These are phyloP conservation scores for Pseudogymnoascus sp. DNA, from an alignment of 2,329 filamentous ascomycete species.

Conservation along the genomic window DNA sequence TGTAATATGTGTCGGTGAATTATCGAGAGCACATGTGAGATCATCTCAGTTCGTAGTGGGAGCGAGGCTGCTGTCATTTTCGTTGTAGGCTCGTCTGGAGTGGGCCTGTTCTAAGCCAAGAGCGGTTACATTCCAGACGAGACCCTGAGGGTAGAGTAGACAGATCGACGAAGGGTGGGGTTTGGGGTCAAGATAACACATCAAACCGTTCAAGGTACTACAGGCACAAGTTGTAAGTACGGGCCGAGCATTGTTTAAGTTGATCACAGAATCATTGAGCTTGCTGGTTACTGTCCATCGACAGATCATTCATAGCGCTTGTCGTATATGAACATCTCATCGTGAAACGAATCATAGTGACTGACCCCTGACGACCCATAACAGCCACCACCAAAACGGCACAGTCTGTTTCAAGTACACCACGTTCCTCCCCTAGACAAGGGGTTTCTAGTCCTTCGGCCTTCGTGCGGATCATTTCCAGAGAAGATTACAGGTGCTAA, in stretches of 20 bases:
- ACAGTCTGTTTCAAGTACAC: slow-evolving; percentile 8
- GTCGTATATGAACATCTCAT: not conserved
- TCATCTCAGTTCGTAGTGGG: not conserved
- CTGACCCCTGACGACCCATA: slow-evolving; percentile 2
- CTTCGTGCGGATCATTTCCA: not conserved
- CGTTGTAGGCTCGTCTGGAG: not conserved
- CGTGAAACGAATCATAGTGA: not conserved
- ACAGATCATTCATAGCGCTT: not conserved
- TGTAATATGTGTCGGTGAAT: not conserved
- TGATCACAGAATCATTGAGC: not conserved
- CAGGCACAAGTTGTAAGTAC: not conserved
- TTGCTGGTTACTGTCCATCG: not conserved
- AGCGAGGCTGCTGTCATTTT: not conserved
- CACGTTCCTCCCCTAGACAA: not conserved
- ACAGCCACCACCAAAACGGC: not conserved
- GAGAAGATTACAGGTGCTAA: slow-evolving; percentile 4
- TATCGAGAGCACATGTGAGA: not conserved
- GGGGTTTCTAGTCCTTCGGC: slow-evolving; percentile 3
- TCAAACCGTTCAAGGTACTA: not conserved
- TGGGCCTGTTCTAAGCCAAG: slow-evolving; percentile 1
- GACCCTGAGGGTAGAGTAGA: not conserved
- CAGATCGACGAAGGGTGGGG: not conserved
- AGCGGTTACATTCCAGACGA: not conserved
- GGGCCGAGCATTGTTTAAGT: not conserved
- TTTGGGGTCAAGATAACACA: not conserved